Percentiles rank a stretch among this genome's conserved stretches.
These are phyloP conservation scores for Panicum hallii DNA, from an alignment of 202 grass and related monocot genomes.

Conservation along the genomic window DNA sequence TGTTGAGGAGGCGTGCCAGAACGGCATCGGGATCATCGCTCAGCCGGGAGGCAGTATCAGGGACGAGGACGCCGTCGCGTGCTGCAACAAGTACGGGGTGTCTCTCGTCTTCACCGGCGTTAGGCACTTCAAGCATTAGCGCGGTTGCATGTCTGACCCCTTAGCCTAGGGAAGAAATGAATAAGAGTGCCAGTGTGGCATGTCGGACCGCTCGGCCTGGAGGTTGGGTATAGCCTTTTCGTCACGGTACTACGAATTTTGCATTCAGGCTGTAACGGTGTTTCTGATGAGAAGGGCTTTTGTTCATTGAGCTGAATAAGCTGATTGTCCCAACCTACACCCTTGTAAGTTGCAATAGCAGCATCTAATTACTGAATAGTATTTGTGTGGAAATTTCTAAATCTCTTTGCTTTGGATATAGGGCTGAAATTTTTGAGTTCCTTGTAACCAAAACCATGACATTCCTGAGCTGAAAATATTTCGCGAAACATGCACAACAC, in stretches of 20 bases:
- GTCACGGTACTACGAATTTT: conserved; percentile 5
- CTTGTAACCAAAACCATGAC: background rate
- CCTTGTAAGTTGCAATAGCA: background rate
- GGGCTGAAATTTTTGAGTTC: background rate
- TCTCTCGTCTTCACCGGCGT: conserved; percentile 75
- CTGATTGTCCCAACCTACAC: background rate
- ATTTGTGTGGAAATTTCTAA: background rate
- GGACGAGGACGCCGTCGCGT: conserved; percentile 67
- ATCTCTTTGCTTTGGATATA: background rate
- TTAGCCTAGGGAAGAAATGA: conserved; percentile 1
- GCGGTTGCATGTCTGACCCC: background rate
- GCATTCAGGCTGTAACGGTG: background rate
- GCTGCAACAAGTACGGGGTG: conserved; percentile 83
- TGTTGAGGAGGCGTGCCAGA: conserved; percentile 79
- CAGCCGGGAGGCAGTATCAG: conserved; percentile 77
- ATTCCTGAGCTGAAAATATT: background rate
- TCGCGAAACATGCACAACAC: background rate
- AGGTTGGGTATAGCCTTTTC: background rate
- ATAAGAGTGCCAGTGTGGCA: background rate
- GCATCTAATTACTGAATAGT: background rate
- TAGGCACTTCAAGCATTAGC: conserved; percentile 71
- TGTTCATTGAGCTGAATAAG: conserved; percentile 8
- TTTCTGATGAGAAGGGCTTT: background rate
- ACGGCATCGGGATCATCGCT: conserved; percentile 66
- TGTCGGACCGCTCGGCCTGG: background rate